phyloP scores from a whole-genome alignment of 768 basidiomycete genomes.

The Leucogyrophana mollusca region DNA sequence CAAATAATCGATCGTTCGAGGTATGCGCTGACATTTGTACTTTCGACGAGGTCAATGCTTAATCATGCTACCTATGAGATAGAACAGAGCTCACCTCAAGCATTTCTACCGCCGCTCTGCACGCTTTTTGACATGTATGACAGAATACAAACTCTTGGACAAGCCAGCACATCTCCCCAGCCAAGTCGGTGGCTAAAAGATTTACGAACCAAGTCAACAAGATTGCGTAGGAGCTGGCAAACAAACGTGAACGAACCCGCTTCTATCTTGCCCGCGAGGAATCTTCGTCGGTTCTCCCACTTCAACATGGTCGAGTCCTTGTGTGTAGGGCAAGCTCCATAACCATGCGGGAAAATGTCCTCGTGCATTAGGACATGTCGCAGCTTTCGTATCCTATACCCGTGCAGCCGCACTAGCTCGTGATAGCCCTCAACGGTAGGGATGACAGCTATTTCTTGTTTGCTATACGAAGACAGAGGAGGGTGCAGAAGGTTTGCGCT shows the following conservation, averaged over 20 bases:
- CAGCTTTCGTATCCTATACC: constrained; percentile 51
- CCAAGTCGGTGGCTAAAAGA: constrained; percentile 58
- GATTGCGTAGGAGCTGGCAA: background rate
- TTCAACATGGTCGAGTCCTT: constrained; percentile 36
- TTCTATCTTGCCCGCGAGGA: constrained; percentile 47
- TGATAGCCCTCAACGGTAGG: constrained; percentile 65
- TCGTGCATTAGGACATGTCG: constrained; percentile 53
- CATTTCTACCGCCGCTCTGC: constrained; percentile 66
- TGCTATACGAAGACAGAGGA: constrained; percentile 54
- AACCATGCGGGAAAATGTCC: constrained; percentile 72
- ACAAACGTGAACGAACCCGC: constrained; percentile 41
- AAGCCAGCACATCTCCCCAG: constrained; percentile 62
- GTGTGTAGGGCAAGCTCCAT: constrained; percentile 61
- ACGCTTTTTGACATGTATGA: constrained; percentile 56
- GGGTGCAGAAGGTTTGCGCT: constrained; percentile 54
- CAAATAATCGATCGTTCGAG: constrained; percentile 49
- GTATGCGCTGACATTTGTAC: constrained; percentile 64
- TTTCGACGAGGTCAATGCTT: constrained; percentile 28
- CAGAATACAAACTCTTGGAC: constrained; percentile 48
- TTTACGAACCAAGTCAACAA: constrained; percentile 8
- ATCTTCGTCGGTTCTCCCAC: constrained; percentile 54
- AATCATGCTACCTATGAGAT: too few relatives aligned
- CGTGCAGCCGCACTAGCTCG: constrained; percentile 57
- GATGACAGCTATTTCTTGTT: constrained; percentile 49
- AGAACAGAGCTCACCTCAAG: constrained; percentile 45